phyloP scores from a whole-genome alignment of 1,139 yeast genomes.

The Protomyces lactucae-debilis region DNA sequence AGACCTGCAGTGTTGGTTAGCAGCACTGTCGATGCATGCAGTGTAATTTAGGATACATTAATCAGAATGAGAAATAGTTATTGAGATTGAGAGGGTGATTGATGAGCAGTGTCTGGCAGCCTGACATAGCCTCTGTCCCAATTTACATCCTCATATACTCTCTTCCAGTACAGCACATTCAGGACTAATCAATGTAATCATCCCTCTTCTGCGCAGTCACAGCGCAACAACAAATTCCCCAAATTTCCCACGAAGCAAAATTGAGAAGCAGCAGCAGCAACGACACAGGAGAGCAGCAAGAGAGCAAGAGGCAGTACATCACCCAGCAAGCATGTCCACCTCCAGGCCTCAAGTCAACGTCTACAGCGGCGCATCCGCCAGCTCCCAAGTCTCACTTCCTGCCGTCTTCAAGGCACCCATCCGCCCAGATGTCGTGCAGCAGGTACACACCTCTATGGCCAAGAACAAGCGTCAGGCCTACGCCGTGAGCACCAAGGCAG shows the following conservation, averaged over 20 bases:
- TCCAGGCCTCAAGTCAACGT: conserved; percentile 60
- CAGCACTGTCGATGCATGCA: too few relatives aligned
- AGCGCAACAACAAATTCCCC: not conserved
- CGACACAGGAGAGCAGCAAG: not conserved
- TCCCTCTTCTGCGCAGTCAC: not conserved
- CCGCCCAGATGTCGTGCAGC: conserved; percentile 98
- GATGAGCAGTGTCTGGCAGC: not conserved
- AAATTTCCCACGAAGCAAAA: too few relatives aligned
- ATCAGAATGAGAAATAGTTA: not conserved
- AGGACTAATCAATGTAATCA: too few relatives aligned
- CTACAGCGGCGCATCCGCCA: conserved; percentile 78
- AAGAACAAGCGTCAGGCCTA: conserved; percentile 99
- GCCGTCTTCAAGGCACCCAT: conserved; percentile 99
- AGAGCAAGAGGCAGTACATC: not conserved
- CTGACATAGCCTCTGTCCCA: too few relatives aligned
- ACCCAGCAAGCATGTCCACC: conserved; percentile 3
- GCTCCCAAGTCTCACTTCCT: conserved; percentile 88
- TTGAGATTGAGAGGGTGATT: not conserved
- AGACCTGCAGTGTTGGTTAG: too few relatives aligned
- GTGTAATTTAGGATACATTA: not conserved
- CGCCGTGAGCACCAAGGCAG: conserved; percentile 98
- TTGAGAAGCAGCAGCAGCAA: too few relatives aligned
- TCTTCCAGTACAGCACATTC: too few relatives aligned
- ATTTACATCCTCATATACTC: too few relatives aligned
- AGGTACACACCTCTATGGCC: conserved; percentile 97